Base-by-base conservation (phyloP, 2,329 filamentous ascomycete species). In the Botrytis squamosa region DNA sequence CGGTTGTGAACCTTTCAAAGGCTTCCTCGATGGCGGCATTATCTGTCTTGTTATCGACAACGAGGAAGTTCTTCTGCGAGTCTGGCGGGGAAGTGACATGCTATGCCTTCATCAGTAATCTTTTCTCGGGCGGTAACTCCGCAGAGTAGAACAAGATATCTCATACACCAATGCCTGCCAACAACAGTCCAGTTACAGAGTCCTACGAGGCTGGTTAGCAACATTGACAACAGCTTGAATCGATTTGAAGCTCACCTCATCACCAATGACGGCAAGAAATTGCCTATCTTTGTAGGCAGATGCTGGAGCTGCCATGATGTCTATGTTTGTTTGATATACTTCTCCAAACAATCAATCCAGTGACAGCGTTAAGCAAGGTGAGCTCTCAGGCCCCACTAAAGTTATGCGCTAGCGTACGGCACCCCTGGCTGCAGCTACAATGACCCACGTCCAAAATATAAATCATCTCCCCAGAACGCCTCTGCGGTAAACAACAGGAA, bases 181-280 rank as follows among this genome's bases (percentile, higher is more conserved):
- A 92, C 71, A 99, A 89, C 81, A 99, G 89, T 76, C 96, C 96
- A 29, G 96, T 99, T 74, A 98, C 95, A 66, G 96, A 97, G 85
- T 97, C 93, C 96, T 99, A 79, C 52, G 55, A 76, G 71, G 3
- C n/a, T 44, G 36, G 46, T 78, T 76, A 77, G 73, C 75, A 79
- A 59, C 20, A 33, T 44, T 44, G 42, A 44, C n/a, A 60, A n/a
- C 46, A 14, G 22, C n/a, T 49, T 42, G 74, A 25, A 22, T 14
- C 67, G 71, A 49, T 66, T 62, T 38, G 33, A 59, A 63, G 74
- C 77, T 67, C 82, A 93, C 96, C 90, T 99, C 96, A 83, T 99
- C 96, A 70, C 96, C 96, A 82, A 99, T 99, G 67, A 99, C 95
- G 77, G 96, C 96, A 74, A 99, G 90, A 82, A 99, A 97, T 85